Percentiles rank a stretch among this genome's conserved stretches.
Evolutionary conservation across 768 basidiomycete genomes (phyloP).

Genomic region (Dioszegia crocea): DNA sequence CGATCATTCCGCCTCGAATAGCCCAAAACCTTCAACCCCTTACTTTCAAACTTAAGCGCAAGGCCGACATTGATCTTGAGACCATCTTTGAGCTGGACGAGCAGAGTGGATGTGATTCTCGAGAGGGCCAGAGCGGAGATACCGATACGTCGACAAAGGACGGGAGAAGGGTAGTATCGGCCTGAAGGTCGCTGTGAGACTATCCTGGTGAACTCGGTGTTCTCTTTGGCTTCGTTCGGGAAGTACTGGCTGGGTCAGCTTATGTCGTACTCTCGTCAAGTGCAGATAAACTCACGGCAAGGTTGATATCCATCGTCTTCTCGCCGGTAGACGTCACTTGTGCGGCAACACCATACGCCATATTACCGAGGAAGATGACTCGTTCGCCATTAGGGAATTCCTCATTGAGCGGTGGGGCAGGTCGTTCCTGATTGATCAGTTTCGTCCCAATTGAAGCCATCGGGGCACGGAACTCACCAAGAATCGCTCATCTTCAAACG

Average conservation of each 20-base stretch:
- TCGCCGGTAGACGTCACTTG: slow-evolving; percentile 73
- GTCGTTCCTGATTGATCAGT: slow-evolving; percentile 58
- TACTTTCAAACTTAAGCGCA: slow-evolving; percentile 93
- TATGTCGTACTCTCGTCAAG: too few relatives aligned
- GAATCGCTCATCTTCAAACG: slow-evolving; percentile 76
- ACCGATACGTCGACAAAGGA: slow-evolving; percentile 66
- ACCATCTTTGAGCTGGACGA: slow-evolving; percentile 72
- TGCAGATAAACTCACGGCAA: slow-evolving; percentile 79
- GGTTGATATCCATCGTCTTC: slow-evolving; percentile 68
- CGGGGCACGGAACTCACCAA: slow-evolving; percentile 25
- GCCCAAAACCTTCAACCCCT: slow-evolving; percentile 84
- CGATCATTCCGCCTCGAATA: slow-evolving; percentile 80
- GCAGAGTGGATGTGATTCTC: slow-evolving; percentile 86
- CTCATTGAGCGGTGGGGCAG: slow-evolving; percentile 72
- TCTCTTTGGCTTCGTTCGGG: slow-evolving; percentile 75
- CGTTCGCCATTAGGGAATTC: slow-evolving; percentile 87
- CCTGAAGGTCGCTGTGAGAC: slow-evolving; percentile 57
- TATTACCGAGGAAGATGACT: slow-evolving; percentile 92
- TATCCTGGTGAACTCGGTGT: slow-evolving; percentile 67
- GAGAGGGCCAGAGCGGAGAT: slow-evolving; percentile 76
- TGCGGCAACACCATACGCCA: slow-evolving; percentile 92
- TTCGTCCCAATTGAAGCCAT: background rate
- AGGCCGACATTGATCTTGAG: slow-evolving; percentile 86
- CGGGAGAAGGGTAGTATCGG: slow-evolving; percentile 73
- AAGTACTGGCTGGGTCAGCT: slow-evolving; percentile 63